These are phyloP conservation scores for Leccinum angustisporum DNA, from an alignment of 1,284 basidiomycete genomes.

Conservation along the genomic window DNA sequence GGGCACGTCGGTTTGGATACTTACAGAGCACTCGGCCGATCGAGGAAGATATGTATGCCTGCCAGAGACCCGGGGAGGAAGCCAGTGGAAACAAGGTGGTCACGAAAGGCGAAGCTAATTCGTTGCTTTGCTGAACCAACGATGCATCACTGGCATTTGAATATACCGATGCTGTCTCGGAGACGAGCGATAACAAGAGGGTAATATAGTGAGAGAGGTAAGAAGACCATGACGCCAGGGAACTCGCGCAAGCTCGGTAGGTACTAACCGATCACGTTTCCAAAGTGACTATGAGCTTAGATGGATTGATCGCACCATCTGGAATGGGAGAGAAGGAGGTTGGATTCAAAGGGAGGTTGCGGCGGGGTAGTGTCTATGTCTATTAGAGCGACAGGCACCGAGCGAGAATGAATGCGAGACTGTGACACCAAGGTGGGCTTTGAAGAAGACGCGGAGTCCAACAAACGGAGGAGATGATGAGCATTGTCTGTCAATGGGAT, in stretches of 20 bases:
- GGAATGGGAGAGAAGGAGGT: slow-evolving; percentile 63
- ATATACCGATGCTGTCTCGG: slow-evolving; percentile 52
- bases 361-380: slow-evolving; percentile 36
- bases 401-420: slow-evolving; percentile 40
- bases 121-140: slow-evolving; percentile 33
- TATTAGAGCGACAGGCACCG: slow-evolving; percentile 40
- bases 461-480: slow-evolving; percentile 36
- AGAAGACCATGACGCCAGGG: slow-evolving; percentile 66
- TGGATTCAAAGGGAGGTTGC: slow-evolving; percentile 60
- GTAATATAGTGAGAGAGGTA: slow-evolving; percentile 56
- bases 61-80: slow-evolving; percentile 47
- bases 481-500: slow-evolving; percentile 23
- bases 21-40: slow-evolving; percentile 74
- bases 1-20: slow-evolving; percentile 30
- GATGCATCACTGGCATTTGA: slow-evolving; percentile 43
- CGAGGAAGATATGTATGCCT: slow-evolving; percentile 69
- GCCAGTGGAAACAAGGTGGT: slow-evolving; percentile 61
- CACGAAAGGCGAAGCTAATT: slow-evolving; percentile 44
- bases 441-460: slow-evolving; percentile 42
- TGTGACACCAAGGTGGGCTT: slow-evolving; percentile 38
- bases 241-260: slow-evolving; percentile 61
- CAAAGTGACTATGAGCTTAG: slow-evolving; percentile 62
- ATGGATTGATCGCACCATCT: slow-evolving; percentile 46
- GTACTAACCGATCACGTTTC: slow-evolving; percentile 64
- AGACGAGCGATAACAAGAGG: slow-evolving; percentile 35